These are phyloP conservation scores for Trichosporon ovoides DNA, from an alignment of 1,284 basidiomycete genomes.

Conservation along the genomic window DNA sequence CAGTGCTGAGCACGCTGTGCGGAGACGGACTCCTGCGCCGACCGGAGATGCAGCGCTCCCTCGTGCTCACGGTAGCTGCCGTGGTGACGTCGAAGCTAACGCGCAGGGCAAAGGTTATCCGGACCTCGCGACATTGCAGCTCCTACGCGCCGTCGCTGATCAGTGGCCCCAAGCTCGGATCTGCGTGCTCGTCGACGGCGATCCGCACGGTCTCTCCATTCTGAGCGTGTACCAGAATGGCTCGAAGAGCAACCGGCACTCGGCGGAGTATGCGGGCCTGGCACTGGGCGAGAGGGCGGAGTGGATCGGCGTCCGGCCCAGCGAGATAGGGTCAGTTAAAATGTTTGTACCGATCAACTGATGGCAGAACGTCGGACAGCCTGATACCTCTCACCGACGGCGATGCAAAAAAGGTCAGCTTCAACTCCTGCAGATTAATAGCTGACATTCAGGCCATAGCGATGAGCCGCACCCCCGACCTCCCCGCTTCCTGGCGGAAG, in stretches of 20 bases:
- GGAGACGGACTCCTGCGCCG: slow-evolving; percentile 6
- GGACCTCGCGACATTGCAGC: slow-evolving; percentile 76
- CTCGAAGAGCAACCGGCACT: slow-evolving; percentile 33
- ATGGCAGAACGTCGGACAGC: background rate
- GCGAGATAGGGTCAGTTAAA: slow-evolving; percentile 56
- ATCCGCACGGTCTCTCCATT: slow-evolving; percentile 85
- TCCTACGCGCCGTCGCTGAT: slow-evolving; percentile 65
- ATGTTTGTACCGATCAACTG: slow-evolving; percentile 18
- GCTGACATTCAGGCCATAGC: slow-evolving; percentile 10
- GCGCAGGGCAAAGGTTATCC: slow-evolving; percentile 87
- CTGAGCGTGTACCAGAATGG: slow-evolving; percentile 66
- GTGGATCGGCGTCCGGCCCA: slow-evolving; percentile 73
- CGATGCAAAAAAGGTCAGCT: background rate
- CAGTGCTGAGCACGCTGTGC: slow-evolving; percentile 2
- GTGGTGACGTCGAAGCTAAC: background rate
- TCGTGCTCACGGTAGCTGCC: slow-evolving; percentile 18
- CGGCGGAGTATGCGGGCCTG: slow-evolving; percentile 49
- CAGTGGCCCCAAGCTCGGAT: slow-evolving; percentile 65
- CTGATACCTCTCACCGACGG: background rate
- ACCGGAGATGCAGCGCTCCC: background rate
- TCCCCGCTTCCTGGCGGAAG: slow-evolving; percentile 39
- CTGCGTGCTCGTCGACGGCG: slow-evolving; percentile 75
- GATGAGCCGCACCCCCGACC: slow-evolving; percentile 4
- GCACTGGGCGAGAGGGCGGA: slow-evolving; percentile 63
- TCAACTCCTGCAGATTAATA: background rate